Base-by-base conservation (phyloP, 108 stramenopile genomes). In the Mediolabrus comicus region DNA sequence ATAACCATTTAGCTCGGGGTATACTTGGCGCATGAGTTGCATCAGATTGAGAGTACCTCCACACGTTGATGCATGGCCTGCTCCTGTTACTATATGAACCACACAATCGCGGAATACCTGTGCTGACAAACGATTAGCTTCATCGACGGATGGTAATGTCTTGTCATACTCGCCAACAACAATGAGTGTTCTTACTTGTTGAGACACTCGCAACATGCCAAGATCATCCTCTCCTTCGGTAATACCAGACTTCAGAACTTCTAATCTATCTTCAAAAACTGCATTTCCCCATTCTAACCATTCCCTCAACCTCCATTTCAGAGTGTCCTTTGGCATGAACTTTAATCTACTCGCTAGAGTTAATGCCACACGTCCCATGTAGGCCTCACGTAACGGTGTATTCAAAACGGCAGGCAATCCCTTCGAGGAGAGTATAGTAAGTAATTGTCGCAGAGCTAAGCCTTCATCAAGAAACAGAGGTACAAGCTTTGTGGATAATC, bases 51-150 rank as follows among this genome's bases (percentile, higher is more conserved):
- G 49, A 26, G 90, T 78, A 34, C 87, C 87, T 19, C 94, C 94
- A 71, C 89, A 87, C 1, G 94, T 92, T 14, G 79, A 80, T 17
- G 94, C 94, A 77, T 95, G 94, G 16, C 94, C 94, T 38, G 90
- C 91, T 13, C 86, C 90, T 1, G 84, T 63, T 2, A 95, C 91
- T 12, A 88, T 77, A 72, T 89, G 89, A 19, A 89, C 81, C 3
- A 56, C 31, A 36, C 67, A 34, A 55, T 84, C 64, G 25, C 78
- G 69, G 19, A 81, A 67, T 27, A 84, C 53, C 3, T 71, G 30
- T 6, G 56, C 67, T n/a, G 72, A 59, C 28, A 95, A 62, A 36
- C 91, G 83, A 38, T 86, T 65, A 8, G 91, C 90, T 69, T 95
- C 94, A 12, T 70, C 90, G 22, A 87, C 59, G 4, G 87, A 86